Evolutionary conservation across 345 rosid species (phyloP), one percentile per base, ranked within the genome.

Genomic region (Schrenkiella parvula): DNA sequence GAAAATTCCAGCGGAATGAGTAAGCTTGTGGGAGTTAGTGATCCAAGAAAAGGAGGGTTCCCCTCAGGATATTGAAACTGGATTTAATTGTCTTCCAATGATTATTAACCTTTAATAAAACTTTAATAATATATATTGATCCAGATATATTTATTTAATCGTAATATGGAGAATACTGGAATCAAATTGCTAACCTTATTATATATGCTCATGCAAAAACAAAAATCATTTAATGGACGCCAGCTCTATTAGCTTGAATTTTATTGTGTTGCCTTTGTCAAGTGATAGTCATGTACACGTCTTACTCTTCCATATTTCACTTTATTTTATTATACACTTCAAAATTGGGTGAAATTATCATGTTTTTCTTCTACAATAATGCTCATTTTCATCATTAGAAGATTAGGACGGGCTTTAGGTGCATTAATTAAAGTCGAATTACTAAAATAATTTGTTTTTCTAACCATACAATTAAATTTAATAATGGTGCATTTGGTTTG

Each of bases 41-140:
- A 89, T 71, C 90, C 92, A 13, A 81, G 92, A 71, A 87, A 85
- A 74, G 90, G 92, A 73, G 91, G 92, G 4, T 64, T 73, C 54
- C 88, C 95, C 11, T 79, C 90, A 54, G 95, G 90, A 58, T 85
- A 48, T 63, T 89, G 48, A 42, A 3, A 56, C 46, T 53, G 14
- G 35, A 23, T 68, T 52, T 52, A 4, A 11, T 28, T 47, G 54
- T 54, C 53, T 42, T 43, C 12, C 15, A 5, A 46, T 28, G 60
- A 10, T 6, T 68, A 29, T 46, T 10, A 21, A 7, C 48, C 25
- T 35, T 29, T 59, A 14, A 26, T 50, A 14, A 3, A 34, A n/a
- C n/a, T n/a, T 50, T 23, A 66, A 22, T 50, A 34, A 26, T 5
- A 41, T n/a, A n/a, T 50, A 50, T 50, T 13, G 31, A 22, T 22